phyloP scores from a whole-genome alignment of 164 flowering plant genomes.

The Stephania japonica region DNA sequence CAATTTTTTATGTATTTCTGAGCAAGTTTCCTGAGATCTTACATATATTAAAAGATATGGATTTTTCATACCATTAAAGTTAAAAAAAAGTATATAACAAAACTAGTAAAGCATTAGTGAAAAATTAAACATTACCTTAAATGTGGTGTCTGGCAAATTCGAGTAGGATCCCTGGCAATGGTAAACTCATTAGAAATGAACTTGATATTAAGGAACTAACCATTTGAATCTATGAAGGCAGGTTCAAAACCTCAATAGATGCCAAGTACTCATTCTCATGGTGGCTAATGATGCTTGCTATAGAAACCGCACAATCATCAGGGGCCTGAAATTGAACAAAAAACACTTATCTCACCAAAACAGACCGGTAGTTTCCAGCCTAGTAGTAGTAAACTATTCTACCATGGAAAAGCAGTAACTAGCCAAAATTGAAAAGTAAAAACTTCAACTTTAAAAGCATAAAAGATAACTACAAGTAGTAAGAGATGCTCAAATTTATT shows the following conservation, averaged over 20 bases:
- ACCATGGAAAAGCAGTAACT: background rate
- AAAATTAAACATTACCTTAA: constrained; percentile 55
- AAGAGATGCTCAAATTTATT: background rate
- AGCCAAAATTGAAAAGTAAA: background rate
- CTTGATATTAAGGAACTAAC: background rate
- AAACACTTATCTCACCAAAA: background rate
- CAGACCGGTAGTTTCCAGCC: background rate
- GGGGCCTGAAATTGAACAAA: constrained; percentile 50
- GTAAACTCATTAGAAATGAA: constrained; percentile 22
- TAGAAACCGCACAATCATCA: constrained; percentile 65
- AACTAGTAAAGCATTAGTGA: background rate
- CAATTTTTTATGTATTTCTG: background rate
- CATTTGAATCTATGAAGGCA: background rate
- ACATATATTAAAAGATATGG: background rate
- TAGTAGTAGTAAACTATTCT: background rate
- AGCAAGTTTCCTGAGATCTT: background rate
- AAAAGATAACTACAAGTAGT: background rate
- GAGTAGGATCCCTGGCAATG: constrained; percentile 70
- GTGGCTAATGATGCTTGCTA: constrained; percentile 72
- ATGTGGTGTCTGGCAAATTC: constrained; percentile 87
- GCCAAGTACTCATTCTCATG: constrained; percentile 88
- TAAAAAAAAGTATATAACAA: background rate
- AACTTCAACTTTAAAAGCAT: background rate
- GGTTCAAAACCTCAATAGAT: constrained; percentile 64
- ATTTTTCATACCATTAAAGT: too few relatives aligned